Percentiles rank a stretch among this genome's conserved stretches.
Conservation (phyloP, 1,139 yeast genomes). For the Insectozyma bohioensis region DNA sequence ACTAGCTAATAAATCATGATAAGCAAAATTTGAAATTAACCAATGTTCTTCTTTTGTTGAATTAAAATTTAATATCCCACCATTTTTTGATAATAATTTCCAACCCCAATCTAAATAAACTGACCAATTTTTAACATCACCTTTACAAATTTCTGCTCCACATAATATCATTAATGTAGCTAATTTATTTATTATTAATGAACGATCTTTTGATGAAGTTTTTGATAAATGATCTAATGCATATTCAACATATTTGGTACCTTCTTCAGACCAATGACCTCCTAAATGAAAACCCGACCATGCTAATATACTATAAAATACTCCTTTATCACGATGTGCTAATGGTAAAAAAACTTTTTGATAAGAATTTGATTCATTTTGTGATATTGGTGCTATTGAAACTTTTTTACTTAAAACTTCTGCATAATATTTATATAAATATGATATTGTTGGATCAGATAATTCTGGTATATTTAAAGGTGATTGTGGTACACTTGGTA, state of each 20-base stretch:
- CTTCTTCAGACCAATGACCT: conserved; percentile 43
- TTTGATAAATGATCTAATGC: conserved; percentile 46
- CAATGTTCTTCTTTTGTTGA: conserved; percentile 64
- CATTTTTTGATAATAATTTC: conserved; percentile 52
- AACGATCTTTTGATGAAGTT: conserved; percentile 15
- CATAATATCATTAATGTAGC: conserved; percentile 68
- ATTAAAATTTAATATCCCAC: conserved; percentile 57
- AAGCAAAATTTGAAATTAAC: conserved; percentile 78
- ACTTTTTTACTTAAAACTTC: conserved; percentile 57
- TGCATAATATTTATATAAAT: conserved; percentile 65
- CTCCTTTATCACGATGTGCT: conserved; percentile 69
- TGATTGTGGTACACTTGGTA: conserved; percentile 18
- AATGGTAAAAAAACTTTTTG: conserved; percentile 74
- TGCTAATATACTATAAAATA: conserved; percentile 66
- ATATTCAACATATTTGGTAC: conserved; percentile 43
- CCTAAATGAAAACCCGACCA: conserved; percentile 76
- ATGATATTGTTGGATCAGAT: conserved; percentile 18
- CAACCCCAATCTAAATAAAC: conserved; percentile 62
- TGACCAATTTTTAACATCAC: conserved; percentile 73
- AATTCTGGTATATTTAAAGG: conserved; percentile 21
- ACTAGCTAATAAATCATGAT: conserved; percentile 73
- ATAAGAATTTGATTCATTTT: conserved; percentile 60
- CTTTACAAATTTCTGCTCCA: conserved; percentile 74
- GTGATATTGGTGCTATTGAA: conserved; percentile 61
- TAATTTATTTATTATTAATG: conserved; percentile 40